Conservation (phyloP, 2,329 filamentous ascomycete genomes). For the Cadophora gregata region DNA sequence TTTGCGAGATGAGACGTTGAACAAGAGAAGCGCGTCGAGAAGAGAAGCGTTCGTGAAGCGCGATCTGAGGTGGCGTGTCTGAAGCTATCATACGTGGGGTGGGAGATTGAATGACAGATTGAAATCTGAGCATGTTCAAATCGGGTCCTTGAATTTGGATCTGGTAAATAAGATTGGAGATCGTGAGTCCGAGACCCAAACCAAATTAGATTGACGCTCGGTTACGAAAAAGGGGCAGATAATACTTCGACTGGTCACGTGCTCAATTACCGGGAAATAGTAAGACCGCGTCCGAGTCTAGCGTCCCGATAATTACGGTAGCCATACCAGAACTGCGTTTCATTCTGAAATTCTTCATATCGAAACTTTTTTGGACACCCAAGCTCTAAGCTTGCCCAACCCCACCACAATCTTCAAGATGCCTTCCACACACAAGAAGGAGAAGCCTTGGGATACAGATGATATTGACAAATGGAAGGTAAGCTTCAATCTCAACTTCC, state of each 20-base stretch:
- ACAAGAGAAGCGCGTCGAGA: neutral
- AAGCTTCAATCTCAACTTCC: slow-evolving; percentile 8
- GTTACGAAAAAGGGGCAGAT: neutral
- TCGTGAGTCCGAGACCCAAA: slow-evolving; percentile 6
- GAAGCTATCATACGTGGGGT: slow-evolving; percentile 17
- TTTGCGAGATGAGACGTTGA: neutral
- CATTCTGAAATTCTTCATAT: slow-evolving; percentile 24
- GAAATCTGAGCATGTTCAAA: neutral
- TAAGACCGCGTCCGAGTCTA: neutral
- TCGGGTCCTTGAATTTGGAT: slow-evolving; percentile 12
- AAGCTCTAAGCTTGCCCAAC: slow-evolving; percentile 31
- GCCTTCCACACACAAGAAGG: slow-evolving; percentile 88
- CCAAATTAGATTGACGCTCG: neutral
- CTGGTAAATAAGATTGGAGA: slow-evolving; percentile 11
- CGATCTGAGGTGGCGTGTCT: neutral
- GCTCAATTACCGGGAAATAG: neutral
- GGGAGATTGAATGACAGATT: slow-evolving; percentile 11
- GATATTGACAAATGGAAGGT: slow-evolving; percentile 98
- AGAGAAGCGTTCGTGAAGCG: neutral
- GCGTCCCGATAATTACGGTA: slow-evolving; percentile 12
- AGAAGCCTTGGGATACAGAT: slow-evolving; percentile 95
- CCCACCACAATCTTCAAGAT: slow-evolving; percentile 53
- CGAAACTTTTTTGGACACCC: slow-evolving; percentile 31
- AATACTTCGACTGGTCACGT: neutral
- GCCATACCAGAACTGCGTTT: slow-evolving; percentile 7